Percentiles rank a stretch among this genome's conserved stretches.
Conservation (phyloP, 345 rosid genomes). For the Aquilaria malaccensis region DNA sequence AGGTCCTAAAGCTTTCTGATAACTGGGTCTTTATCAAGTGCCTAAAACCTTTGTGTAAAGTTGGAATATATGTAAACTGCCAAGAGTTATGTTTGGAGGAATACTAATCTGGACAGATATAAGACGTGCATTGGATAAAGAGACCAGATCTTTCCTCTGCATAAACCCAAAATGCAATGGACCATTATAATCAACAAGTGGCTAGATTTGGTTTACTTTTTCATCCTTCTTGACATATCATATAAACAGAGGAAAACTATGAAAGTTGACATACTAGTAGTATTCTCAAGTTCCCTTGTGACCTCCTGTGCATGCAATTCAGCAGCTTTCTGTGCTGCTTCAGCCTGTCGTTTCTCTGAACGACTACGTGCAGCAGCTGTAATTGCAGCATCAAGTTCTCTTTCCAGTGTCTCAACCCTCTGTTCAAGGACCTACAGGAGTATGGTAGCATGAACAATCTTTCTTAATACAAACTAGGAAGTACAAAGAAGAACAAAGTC, state of each 20-base stretch:
- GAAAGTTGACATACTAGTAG: slow-evolving; percentile 50
- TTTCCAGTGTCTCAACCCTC: slow-evolving; percentile 90
- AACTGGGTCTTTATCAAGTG: too few relatives aligned
- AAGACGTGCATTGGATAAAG: too few relatives aligned
- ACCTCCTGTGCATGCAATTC: slow-evolving; percentile 72
- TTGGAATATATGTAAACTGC: too few relatives aligned
- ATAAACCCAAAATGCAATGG: too few relatives aligned
- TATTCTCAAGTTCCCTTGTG: slow-evolving; percentile 89
- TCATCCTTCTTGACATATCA: not conserved
- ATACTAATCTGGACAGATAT: too few relatives aligned
- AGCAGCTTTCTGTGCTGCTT: slow-evolving; percentile 83
- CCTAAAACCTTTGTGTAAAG: too few relatives aligned
- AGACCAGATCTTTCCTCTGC: too few relatives aligned
- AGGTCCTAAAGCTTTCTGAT: too few relatives aligned
- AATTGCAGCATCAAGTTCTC: slow-evolving; percentile 95
- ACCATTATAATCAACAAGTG: too few relatives aligned
- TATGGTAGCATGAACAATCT: not conserved
- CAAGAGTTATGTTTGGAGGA: too few relatives aligned
- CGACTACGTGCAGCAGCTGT: slow-evolving; percentile 95
- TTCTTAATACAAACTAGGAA: too few relatives aligned
- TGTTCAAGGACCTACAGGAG: slow-evolving; percentile 80
- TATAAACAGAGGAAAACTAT: not conserved
- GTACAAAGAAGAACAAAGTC: not conserved
- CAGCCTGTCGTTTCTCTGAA: slow-evolving; percentile 87
- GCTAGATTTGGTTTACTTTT: too few relatives aligned